Percentiles rank a stretch among this genome's conserved stretches.
Evolutionary conservation across 495 filamentous ascomycete species (phyloP).

Genomic region (Aspergillus saccharolyticus): DNA sequence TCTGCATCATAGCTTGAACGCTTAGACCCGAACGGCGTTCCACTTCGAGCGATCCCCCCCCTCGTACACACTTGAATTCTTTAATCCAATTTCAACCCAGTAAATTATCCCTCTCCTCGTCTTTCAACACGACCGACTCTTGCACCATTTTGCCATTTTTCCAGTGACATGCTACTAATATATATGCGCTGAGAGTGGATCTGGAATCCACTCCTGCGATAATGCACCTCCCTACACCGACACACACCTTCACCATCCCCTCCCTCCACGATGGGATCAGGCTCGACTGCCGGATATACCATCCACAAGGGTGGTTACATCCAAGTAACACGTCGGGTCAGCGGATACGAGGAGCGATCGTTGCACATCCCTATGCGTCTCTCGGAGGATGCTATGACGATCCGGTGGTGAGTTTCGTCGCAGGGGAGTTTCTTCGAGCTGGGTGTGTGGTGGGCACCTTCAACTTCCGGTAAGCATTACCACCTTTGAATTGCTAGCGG

Average conservation of each 20-base stretch:
- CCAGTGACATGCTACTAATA: background rate
- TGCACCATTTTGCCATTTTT: background rate
- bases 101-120: background rate
- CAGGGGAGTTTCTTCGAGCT: constrained; percentile 54
- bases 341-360: constrained; percentile 59
- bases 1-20: too few species aligned
- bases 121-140: background rate
- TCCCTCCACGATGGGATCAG: constrained; percentile 71
- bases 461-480: constrained; percentile 72
- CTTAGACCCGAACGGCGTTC: background rate
- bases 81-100: background rate
- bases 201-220: background rate
- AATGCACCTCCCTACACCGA: constrained; percentile 48
- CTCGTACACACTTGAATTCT: too few species aligned
- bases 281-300: constrained; percentile 78
- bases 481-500: background rate
- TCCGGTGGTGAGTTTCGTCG: constrained; percentile 60
- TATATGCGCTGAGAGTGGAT: background rate
- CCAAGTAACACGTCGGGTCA: constrained; percentile 27
- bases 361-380: constrained; percentile 89
- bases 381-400: constrained; percentile 87
- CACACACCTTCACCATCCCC: constrained; percentile 71
- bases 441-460: constrained; percentile 83
- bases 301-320: constrained; percentile 44
- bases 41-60: too few species aligned